phyloP scores from a whole-genome alignment of 2,329 filamentous ascomycete species.

The Fusarium odoratissimum region DNA sequence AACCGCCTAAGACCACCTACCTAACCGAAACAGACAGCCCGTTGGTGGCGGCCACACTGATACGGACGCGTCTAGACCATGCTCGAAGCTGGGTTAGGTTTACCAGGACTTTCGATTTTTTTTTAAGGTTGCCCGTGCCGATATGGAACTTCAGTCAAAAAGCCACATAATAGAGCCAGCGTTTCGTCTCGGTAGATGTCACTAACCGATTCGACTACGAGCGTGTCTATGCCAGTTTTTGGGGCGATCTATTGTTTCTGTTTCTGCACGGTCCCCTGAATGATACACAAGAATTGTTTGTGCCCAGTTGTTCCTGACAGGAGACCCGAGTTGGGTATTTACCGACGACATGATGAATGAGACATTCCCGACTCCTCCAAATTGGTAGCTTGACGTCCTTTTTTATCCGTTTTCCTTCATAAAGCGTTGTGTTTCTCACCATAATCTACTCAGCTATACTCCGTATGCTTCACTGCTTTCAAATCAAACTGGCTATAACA shows the following conservation, averaged over 20 bases:
- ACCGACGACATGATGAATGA: background rate
- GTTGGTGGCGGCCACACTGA: conserved; percentile 2
- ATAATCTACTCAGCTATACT: background rate
- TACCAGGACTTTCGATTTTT: background rate
- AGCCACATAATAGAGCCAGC: conserved; percentile 1
- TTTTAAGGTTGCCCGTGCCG: conserved; percentile 8
- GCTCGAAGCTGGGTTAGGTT: conserved; percentile 15
- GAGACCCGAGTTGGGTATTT: background rate
- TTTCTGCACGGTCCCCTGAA: conserved; percentile 7
- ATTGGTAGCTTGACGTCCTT: background rate
- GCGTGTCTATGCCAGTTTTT: background rate
- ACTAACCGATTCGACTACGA: conserved; percentile 13
- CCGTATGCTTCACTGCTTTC: background rate
- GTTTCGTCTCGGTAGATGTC: conserved; percentile 17
- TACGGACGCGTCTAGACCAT: conserved; percentile 7
- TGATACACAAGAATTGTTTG: background rate
- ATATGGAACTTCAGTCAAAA: background rate
- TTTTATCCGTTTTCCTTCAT: background rate
- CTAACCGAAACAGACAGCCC: conserved; percentile 13
- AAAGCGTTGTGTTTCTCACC: background rate
- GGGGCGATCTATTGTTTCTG: conserved; percentile 28
- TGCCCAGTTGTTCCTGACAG: conserved; percentile 4
- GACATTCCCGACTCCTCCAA: background rate
- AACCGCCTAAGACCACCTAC: conserved; percentile 9
- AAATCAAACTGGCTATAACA: background rate